Conservation (phyloP, 2,329 filamentous ascomycete species). For the Zymoseptoria passerinii region DNA sequence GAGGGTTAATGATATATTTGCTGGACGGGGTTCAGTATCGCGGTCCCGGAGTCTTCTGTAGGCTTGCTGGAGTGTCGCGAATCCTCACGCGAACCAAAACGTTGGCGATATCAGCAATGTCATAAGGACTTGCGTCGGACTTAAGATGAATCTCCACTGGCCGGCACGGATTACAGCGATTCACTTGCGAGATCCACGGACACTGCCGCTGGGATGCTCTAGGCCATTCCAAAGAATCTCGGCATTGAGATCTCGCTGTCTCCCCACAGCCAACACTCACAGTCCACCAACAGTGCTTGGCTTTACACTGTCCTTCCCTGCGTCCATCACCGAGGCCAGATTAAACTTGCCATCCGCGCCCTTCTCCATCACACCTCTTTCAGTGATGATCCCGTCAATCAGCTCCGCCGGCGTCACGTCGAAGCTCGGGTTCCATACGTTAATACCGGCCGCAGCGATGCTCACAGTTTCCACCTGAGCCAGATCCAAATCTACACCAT, state of each 20-base stretch:
- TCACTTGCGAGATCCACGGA: no score
- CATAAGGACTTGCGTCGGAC: no score
- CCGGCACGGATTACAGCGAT: no score
- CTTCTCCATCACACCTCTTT: conserved; percentile 80
- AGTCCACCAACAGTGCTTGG: conserved; percentile 25
- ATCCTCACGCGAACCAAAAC: no score
- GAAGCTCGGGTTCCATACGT: conserved; percentile 95
- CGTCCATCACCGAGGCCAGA: conserved; percentile 26
- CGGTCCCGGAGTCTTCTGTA: no score
- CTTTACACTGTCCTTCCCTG: conserved; percentile 28
- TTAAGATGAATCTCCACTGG: no score
- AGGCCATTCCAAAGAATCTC: background rate
- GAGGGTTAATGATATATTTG: no score
- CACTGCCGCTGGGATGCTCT: no score
- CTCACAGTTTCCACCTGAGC: conserved; percentile 62
- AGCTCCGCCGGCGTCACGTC: conserved; percentile 83
- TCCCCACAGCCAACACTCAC: conserved; percentile 8
- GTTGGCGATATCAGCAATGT: no score
- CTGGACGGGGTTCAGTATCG: no score
- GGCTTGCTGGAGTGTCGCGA: no score
- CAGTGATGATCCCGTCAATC: conserved; percentile 91
- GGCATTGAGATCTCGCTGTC: background rate
- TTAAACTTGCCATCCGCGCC: conserved; percentile 61
- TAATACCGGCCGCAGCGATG: conserved; percentile 66
- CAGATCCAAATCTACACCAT: conserved; percentile 54